Conservation (phyloP, 768 basidiomycete genomes). For the Clitopilus hobsonii region DNA sequence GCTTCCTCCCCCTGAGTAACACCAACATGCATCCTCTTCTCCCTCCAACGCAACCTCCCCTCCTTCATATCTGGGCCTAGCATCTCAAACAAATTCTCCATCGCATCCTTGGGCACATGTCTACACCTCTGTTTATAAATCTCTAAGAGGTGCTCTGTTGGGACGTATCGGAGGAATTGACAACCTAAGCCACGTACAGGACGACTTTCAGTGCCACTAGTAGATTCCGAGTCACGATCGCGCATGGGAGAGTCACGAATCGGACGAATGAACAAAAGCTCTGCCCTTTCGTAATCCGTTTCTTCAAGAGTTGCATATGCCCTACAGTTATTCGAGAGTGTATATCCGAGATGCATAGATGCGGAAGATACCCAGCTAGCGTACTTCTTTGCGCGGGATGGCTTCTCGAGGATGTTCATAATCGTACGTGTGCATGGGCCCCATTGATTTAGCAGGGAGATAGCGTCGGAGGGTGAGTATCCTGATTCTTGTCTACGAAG, state of each 20-base stretch:
- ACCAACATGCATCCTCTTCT: not conserved
- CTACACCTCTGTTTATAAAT: not conserved
- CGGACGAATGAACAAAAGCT: not conserved
- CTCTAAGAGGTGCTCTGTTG: not conserved
- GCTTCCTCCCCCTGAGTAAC: not conserved
- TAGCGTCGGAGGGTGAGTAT: not conserved
- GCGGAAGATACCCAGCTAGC: not conserved
- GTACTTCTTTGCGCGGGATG: not conserved
- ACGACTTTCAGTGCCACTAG: too few species aligned
- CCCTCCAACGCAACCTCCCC: not conserved
- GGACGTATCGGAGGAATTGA: not conserved
- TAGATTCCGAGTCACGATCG: too few species aligned
- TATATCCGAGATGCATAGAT: not conserved
- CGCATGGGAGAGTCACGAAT: too few species aligned
- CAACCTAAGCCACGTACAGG: too few species aligned
- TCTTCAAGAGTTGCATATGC: not conserved
- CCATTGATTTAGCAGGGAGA: not conserved
- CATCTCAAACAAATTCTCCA: not conserved
- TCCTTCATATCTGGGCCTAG: not conserved
- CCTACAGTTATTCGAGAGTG: not conserved
- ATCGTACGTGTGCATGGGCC: conserved; percentile 2
- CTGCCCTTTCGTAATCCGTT: not conserved
- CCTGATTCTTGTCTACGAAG: not conserved
- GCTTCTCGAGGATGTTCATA: not conserved
- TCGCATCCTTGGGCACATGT: not conserved